These are phyloP conservation scores for Meyerozyma elateridarum DNA, from an alignment of 1,139 yeast species.

Conservation along the genomic window DNA sequence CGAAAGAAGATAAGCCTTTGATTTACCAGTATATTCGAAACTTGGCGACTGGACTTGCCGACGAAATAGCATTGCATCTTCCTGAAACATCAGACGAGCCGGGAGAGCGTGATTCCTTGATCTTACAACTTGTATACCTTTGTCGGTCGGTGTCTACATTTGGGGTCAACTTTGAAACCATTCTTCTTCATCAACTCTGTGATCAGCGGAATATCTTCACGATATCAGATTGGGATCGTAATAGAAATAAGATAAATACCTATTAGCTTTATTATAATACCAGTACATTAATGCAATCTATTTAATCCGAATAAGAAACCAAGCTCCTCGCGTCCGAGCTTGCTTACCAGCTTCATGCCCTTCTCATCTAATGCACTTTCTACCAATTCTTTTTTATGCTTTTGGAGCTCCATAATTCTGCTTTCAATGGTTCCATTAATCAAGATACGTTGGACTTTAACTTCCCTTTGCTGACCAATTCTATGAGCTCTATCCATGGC, in stretches of 20 bases:
- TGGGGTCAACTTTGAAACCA: conserved; percentile 60
- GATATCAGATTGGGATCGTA: conserved; percentile 22
- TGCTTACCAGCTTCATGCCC: conserved; percentile 60
- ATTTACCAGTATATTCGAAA: conserved; percentile 32
- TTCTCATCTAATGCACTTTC: conserved; percentile 75
- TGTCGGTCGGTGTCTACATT: conserved; percentile 69
- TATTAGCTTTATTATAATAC: conserved; percentile 2
- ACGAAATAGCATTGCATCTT: conserved; percentile 24
- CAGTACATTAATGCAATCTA: conserved; percentile 10
- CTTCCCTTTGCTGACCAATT: conserved; percentile 80
- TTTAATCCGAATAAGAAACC: conserved; percentile 77
- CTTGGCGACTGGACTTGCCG: conserved; percentile 24
- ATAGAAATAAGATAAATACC: conserved; percentile 17
- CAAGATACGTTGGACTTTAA: conserved; percentile 66
- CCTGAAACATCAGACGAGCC: conserved; percentile 30
- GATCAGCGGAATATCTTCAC: conserved; percentile 1
- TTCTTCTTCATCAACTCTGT: conserved; percentile 38
- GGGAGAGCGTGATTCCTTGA: conserved; percentile 54
- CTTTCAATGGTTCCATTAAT: conserved; percentile 74
- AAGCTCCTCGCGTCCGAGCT: conserved; percentile 65
- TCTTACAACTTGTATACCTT: conserved; percentile 71
- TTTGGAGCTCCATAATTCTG: conserved; percentile 74
- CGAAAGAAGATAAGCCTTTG: conserved; percentile 23
- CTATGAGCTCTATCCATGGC: conserved; percentile 95
- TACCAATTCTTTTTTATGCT: conserved; percentile 67